A percentile compares a stretch with the other conserved stretches of the same genome.
Evolutionary conservation across 108 stramenopile genomes (phyloP).

Genomic region (Nannochloropsis gaditana): DNA sequence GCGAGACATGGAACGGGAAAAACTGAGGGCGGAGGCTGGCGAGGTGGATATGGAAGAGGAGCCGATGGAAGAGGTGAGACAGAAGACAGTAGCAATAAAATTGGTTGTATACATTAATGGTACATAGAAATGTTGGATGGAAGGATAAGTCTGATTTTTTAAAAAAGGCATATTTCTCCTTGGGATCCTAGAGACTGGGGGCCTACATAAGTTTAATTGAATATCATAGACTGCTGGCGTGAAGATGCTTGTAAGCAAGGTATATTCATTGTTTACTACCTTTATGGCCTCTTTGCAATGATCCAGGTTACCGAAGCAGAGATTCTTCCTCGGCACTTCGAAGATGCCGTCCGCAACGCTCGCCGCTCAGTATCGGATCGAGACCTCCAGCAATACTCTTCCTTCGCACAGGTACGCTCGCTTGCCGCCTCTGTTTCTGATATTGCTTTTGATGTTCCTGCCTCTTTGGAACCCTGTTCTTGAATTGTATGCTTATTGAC

Average conservation of each 20-base stretch:
- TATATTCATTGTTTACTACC: too few species aligned
- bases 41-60: conserved; percentile 61
- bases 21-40: conserved; percentile 81
- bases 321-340: conserved; percentile 92
- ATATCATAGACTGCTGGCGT: too few species aligned
- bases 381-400: conserved; percentile 96
- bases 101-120: too few species aligned
- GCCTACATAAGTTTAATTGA: too few species aligned
- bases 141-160: too few species aligned
- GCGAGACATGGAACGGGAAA: conserved; percentile 89
- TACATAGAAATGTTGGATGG: too few species aligned
- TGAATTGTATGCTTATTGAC: neutral
- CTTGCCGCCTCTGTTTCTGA: too few species aligned
- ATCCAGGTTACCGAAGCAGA: conserved; percentile 81
- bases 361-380: conserved; percentile 94
- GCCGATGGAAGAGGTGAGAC: conserved; percentile 80
- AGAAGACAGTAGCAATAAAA: conserved; percentile 43
- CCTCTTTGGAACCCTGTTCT: neutral
- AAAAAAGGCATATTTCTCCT: too few species aligned
- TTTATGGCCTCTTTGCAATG: too few species aligned
- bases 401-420: conserved; percentile 63
- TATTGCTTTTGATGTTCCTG: neutral
- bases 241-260: too few species aligned
- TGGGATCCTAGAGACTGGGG: too few species aligned
- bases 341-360: conserved; percentile 88